Evolutionary conservation across 768 basidiomycete species (phyloP), one percentile per base, ranked within the genome.

Genomic region (Suillus subaureus): DNA sequence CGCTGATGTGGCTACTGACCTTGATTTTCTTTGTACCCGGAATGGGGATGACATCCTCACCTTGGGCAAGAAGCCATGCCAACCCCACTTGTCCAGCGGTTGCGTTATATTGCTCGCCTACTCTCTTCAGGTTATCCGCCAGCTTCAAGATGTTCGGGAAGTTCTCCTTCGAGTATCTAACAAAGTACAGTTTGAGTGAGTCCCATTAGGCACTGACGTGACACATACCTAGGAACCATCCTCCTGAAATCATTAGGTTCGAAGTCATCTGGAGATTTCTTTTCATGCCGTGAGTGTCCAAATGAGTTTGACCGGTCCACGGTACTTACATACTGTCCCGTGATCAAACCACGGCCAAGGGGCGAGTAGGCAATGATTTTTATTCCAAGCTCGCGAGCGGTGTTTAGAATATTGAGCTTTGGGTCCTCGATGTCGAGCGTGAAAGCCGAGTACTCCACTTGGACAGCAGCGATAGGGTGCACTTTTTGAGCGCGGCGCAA

Each of bases 361-460:
- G 86, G 87, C 2, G 81, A 80, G 64, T 86, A 87, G 1, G 83
- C 83, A 11, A 88, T 74, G 26, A 85, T 77, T 52, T 80, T 76
- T 43, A 85, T 78, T 15, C 84, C 84, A 6, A 87, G 74, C 67
- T 86, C 85, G 26, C 83, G 73, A 13, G 79, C 80, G 1, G 83
- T 80, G 33, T 79, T 73, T 43, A 84, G 71, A 1, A 87, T 68
- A 2, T 68, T 75, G 40, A 83, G 79, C 65, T 80, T 78, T 9
- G 77, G 73, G 63, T 81, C 76, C 69, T 85, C 84, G 58, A 85
- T 80, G 45, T 82, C 81, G 9, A 85, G 75, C 4, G 77, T 78
- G 69, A 85, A 84, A 1, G 85, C 80, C 0, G 83, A 83, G 67
- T 84, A 86, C 65, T 86, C 84, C 37, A 85, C 76, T 72, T 86